A percentile compares a stretch with the other conserved stretches of the same genome.
Evolutionary conservation across 2,329 filamentous ascomycete genomes (phyloP).

Genomic region (Cytospora chrysosperma): DNA sequence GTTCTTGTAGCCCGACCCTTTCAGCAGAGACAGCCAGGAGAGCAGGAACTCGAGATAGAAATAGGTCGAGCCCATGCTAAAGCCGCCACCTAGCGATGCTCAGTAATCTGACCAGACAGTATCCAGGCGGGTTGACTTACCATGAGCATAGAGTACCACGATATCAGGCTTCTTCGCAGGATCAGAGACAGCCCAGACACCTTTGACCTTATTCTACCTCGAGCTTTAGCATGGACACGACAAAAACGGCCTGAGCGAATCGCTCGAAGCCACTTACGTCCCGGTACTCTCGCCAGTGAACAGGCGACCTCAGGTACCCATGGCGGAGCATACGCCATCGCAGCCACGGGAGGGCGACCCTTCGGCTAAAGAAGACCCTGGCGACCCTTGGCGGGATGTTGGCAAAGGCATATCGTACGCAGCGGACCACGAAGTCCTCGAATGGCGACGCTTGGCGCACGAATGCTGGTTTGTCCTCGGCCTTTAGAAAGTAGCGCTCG

Average conservation of each 20-base stretch:
- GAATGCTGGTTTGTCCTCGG: slow-evolving; percentile 55
- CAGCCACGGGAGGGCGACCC: slow-evolving; percentile 71
- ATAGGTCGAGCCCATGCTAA: slow-evolving; percentile 76
- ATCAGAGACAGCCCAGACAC: slow-evolving; percentile 69
- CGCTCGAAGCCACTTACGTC: slow-evolving; percentile 41
- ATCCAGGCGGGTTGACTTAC: slow-evolving; percentile 40
- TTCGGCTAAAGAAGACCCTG: slow-evolving; percentile 74
- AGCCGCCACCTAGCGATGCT: slow-evolving; percentile 65
- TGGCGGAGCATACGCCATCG: slow-evolving; percentile 74
- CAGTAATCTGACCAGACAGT: not conserved
- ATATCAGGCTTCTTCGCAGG: slow-evolving; percentile 64
- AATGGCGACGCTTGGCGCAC: slow-evolving; percentile 69
- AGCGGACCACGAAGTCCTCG: slow-evolving; percentile 74
- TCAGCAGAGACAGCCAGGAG: slow-evolving; percentile 66
- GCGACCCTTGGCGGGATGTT: slow-evolving; percentile 67
- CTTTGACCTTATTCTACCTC: slow-evolving; percentile 51
- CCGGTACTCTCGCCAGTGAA: slow-evolving; percentile 60
- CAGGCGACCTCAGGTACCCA: slow-evolving; percentile 61
- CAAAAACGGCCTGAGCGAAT: not conserved
- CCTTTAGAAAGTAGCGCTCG: slow-evolving; percentile 53
- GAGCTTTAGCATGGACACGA: not conserved
- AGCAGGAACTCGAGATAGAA: slow-evolving; percentile 86
- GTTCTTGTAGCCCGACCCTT: slow-evolving; percentile 65
- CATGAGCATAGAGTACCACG: slow-evolving; percentile 80
- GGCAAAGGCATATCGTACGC: slow-evolving; percentile 75